phyloP scores from a whole-genome alignment of 176 grass and related monocot species.

The Tuctoria greenei region DNA sequence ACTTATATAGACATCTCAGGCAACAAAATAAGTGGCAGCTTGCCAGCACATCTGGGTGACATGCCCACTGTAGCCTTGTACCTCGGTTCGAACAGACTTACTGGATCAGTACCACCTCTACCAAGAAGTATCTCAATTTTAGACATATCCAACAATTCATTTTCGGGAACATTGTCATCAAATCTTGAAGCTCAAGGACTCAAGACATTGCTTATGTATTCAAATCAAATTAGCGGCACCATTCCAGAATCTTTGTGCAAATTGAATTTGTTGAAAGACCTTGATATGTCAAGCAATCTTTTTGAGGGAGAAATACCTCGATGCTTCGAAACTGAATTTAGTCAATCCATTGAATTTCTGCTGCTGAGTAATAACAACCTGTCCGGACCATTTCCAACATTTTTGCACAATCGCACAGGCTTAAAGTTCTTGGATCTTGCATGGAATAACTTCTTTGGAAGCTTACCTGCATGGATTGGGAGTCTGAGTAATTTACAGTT shows the following conservation, averaged over 20 bases:
- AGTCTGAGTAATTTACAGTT: neutral
- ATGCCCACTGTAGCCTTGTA: neutral
- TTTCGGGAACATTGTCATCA: constrained; percentile 11
- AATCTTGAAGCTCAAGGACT: neutral
- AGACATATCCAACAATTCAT: constrained; percentile 7
- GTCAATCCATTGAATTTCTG: neutral
- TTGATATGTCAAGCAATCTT: neutral
- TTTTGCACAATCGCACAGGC: neutral
- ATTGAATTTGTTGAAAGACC: neutral
- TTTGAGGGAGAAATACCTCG: neutral
- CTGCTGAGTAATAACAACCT: neutral
- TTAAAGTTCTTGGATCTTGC: neutral
- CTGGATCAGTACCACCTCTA: neutral
- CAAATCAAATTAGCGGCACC: neutral
- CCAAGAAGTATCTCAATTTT: constrained; percentile 7
- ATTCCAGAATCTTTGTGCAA: neutral
- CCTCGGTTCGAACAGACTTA: constrained; percentile 1
- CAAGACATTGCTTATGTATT: neutral
- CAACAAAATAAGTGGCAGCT: neutral
- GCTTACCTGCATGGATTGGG: neutral
- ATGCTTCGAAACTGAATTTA: neutral
- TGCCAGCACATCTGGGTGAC: neutral
- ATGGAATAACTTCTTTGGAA: neutral
- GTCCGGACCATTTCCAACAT: neutral
- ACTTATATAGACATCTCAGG: neutral